Percentiles rank a stretch among this genome's conserved stretches.
These are phyloP conservation scores for Exophiala calicioides DNA, from an alignment of 2,329 filamentous ascomycete genomes.

Conservation along the genomic window DNA sequence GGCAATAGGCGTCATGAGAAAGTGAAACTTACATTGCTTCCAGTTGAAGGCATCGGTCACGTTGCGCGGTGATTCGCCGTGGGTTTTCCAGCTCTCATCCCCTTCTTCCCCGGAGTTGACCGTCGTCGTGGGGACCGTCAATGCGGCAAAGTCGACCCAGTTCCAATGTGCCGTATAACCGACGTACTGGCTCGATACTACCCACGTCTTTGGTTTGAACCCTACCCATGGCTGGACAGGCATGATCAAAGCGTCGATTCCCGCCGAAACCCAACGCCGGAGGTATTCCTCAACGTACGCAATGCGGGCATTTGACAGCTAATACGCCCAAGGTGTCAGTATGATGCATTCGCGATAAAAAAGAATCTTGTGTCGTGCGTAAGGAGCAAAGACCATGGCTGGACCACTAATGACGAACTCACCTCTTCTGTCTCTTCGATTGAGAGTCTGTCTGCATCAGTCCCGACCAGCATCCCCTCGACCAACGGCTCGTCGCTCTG, in stretches of 20 bases:
- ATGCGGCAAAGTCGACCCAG: conserved; percentile 36
- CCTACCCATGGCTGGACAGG: conserved; percentile 36
- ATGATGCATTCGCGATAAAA: too few relatives aligned
- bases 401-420: too few relatives aligned
- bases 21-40: too few relatives aligned
- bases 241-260: conserved; percentile 38
- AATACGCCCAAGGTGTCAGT: too few relatives aligned
- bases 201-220: conserved; percentile 37
- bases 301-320: too few relatives aligned
- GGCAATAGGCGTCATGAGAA: too few relatives aligned
- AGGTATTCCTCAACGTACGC: conserved; percentile 34
- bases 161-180: conserved; percentile 40
- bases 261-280: conserved; percentile 34
- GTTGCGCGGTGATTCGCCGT: too few relatives aligned
- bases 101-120: conserved; percentile 23
- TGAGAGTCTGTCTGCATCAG: conserved; percentile 32
- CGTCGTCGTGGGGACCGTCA: conserved; percentile 37
- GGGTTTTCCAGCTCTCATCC: too few relatives aligned
- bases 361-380: conserved; percentile 37
- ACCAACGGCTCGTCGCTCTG: conserved; percentile 34
- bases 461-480: conserved; percentile 39
- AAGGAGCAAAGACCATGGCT: too few relatives aligned
- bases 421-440: conserved; percentile 27
- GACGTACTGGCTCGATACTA: conserved; percentile 37
- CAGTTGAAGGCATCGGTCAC: too few relatives aligned